Conservation (phyloP, 805 yeast species). For the Naumovozyma baii region DNA sequence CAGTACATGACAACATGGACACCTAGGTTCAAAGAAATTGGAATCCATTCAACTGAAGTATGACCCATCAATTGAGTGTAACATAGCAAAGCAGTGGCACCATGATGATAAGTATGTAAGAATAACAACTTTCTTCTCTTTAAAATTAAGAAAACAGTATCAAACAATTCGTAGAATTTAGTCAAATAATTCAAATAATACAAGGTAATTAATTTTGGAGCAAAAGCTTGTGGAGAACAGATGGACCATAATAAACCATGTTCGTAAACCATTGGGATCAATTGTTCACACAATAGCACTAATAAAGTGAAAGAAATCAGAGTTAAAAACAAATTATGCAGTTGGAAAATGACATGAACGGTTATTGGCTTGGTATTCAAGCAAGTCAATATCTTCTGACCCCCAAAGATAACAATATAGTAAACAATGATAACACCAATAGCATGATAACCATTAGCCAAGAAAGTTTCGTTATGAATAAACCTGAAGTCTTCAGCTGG, state of each 20-base stretch:
- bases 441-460: slow-evolving; percentile 60
- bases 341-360: slow-evolving; percentile 54
- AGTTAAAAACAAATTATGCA: slow-evolving; percentile 60
- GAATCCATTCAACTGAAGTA: slow-evolving; percentile 76
- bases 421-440: slow-evolving; percentile 44
- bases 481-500: slow-evolving; percentile 53
- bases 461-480: slow-evolving; percentile 44
- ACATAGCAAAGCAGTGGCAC: slow-evolving; percentile 74
- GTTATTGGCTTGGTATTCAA: slow-evolving; percentile 48
- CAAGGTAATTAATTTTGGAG: slow-evolving; percentile 54
- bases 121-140: slow-evolving; percentile 69
- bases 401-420: slow-evolving; percentile 58
- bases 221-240: slow-evolving; percentile 58
- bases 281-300: slow-evolving; percentile 54
- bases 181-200: slow-evolving; percentile 71
- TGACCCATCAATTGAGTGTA: slow-evolving; percentile 69
- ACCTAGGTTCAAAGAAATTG: slow-evolving; percentile 59
- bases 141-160: slow-evolving; percentile 65
- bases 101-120: slow-evolving; percentile 77
- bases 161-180: slow-evolving; percentile 62
- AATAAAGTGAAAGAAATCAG: slow-evolving; percentile 48
- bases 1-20: slow-evolving; percentile 82
- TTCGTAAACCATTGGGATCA: slow-evolving; percentile 54
- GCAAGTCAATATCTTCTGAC: slow-evolving; percentile 44
- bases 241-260: slow-evolving; percentile 63